Evolutionary conservation across 768 basidiomycete genomes (phyloP).

Genomic region (Glaciozyma martinii): DNA sequence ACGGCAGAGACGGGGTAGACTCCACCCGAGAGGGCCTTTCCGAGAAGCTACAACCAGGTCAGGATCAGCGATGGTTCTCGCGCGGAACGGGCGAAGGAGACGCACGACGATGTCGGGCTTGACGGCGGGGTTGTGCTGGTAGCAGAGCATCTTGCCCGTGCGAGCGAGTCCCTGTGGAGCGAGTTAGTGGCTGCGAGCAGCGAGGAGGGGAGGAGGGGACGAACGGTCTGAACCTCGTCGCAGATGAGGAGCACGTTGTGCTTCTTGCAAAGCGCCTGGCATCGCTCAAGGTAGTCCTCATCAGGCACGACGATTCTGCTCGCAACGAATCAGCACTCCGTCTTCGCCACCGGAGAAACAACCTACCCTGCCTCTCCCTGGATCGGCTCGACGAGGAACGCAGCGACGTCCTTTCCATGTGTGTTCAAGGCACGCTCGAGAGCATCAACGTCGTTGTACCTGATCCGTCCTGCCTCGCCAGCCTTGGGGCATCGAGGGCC

Average conservation of each 20-base stretch:
- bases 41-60: slow-evolving; percentile 49
- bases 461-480: slow-evolving; percentile 53
- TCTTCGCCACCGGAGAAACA: not conserved
- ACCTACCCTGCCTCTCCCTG: slow-evolving; percentile 96
- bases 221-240: slow-evolving; percentile 93
- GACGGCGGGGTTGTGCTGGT: slow-evolving; percentile 67
- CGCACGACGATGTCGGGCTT: slow-evolving; percentile 69
- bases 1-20: slow-evolving; percentile 97
- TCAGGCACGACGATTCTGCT: slow-evolving; percentile 82
- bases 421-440: slow-evolving; percentile 69
- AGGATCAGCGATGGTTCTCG: too few species aligned
- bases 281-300: slow-evolving; percentile 68
- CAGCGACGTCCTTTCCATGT: slow-evolving; percentile 74
- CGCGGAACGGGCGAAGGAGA: too few species aligned
- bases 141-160: slow-evolving; percentile 86
- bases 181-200: not conserved
- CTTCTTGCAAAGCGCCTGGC: slow-evolving; percentile 75
- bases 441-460: slow-evolving; percentile 75
- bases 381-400: slow-evolving; percentile 93
- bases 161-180: slow-evolving; percentile 65
- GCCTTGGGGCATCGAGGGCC: slow-evolving; percentile 58
- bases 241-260: slow-evolving; percentile 89
- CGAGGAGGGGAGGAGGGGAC: slow-evolving; percentile 24
- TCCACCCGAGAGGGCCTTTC: slow-evolving; percentile 94
- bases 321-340: slow-evolving; percentile 2